These are phyloP conservation scores for Anisogramma anomala DNA, from an alignment of 2,329 filamentous ascomycete genomes.

Conservation along the genomic window DNA sequence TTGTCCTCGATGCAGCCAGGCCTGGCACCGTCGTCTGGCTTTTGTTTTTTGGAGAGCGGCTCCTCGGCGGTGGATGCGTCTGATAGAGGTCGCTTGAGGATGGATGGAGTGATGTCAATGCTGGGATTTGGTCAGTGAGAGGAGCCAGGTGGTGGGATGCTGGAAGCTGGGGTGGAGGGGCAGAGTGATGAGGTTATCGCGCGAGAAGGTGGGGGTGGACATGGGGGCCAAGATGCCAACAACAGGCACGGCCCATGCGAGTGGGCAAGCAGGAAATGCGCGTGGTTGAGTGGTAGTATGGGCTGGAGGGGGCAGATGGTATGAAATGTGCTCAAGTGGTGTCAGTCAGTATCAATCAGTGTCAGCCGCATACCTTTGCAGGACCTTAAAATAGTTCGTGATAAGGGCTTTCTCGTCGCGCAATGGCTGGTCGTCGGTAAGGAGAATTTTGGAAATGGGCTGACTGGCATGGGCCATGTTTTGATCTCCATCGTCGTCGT, in stretches of 20 bases:
- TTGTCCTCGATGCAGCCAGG: slow-evolving; percentile 42
- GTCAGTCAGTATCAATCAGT: neutral
- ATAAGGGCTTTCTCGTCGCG: slow-evolving; percentile 27
- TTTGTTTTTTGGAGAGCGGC: slow-evolving; percentile 49
- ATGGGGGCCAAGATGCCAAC: too few relatives aligned
- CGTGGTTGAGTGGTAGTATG: neutral
- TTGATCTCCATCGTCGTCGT: slow-evolving; percentile 22
- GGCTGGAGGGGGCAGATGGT: neutral
- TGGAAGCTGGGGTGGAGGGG: neutral
- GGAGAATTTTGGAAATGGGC: slow-evolving; percentile 17
- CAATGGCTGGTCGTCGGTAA: slow-evolving; percentile 14
- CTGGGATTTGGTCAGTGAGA: slow-evolving; percentile 29
- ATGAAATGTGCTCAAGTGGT: slow-evolving; percentile 15
- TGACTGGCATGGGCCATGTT: slow-evolving; percentile 15
- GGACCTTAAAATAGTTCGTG: slow-evolving; percentile 30
- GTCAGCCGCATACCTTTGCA: slow-evolving; percentile 29
- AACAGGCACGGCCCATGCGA: too few relatives aligned
- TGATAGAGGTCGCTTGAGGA: slow-evolving; percentile 43
- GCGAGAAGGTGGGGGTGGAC: too few relatives aligned
- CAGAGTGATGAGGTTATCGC: neutral
- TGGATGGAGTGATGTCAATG: slow-evolving; percentile 40
- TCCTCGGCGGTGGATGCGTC: slow-evolving; percentile 33
- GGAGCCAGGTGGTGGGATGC: slow-evolving; percentile 2
- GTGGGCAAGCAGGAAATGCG: too few relatives aligned
- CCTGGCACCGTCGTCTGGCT: slow-evolving; percentile 34